Conservation (phyloP, 2,329 filamentous ascomycete genomes). For the Aureobasidium vineae region DNA sequence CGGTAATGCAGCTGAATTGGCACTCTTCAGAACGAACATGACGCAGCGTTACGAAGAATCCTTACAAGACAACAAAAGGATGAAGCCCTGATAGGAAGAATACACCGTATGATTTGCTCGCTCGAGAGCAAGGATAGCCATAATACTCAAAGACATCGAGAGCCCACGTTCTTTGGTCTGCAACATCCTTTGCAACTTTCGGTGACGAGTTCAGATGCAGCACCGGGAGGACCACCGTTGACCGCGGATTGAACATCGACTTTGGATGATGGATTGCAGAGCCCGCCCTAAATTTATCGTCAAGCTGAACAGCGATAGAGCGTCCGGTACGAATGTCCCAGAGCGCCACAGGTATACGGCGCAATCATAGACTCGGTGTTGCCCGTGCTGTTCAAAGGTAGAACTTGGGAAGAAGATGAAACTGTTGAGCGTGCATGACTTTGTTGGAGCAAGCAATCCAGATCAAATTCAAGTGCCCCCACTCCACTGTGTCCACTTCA, state of each 20-base stretch:
- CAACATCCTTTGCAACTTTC: background rate
- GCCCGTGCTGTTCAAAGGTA: background rate
- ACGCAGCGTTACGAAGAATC: background rate
- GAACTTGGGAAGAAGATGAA: background rate
- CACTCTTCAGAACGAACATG: background rate
- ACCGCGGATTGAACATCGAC: background rate
- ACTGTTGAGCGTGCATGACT: background rate
- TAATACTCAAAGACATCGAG: background rate
- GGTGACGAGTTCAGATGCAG: background rate
- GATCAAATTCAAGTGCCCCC: background rate
- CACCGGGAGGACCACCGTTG: background rate
- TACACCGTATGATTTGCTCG: background rate
- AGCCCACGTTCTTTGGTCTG: background rate
- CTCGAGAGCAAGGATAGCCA: background rate
- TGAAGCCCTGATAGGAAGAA: background rate
- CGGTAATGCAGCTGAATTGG: background rate
- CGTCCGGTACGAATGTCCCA: background rate
- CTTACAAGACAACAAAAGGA: background rate
- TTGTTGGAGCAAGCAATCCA: background rate
- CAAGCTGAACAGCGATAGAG: background rate
- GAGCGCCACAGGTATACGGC: background rate
- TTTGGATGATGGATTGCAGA: background rate
- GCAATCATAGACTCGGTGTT: background rate
- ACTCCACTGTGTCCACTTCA: background rate
- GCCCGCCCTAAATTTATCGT: too few relatives aligned